Evolutionary conservation across 1,284 basidiomycete species (phyloP), one percentile per base, ranked within the genome.

Genomic region (Cutaneotrichosporon dermatis): DNA sequence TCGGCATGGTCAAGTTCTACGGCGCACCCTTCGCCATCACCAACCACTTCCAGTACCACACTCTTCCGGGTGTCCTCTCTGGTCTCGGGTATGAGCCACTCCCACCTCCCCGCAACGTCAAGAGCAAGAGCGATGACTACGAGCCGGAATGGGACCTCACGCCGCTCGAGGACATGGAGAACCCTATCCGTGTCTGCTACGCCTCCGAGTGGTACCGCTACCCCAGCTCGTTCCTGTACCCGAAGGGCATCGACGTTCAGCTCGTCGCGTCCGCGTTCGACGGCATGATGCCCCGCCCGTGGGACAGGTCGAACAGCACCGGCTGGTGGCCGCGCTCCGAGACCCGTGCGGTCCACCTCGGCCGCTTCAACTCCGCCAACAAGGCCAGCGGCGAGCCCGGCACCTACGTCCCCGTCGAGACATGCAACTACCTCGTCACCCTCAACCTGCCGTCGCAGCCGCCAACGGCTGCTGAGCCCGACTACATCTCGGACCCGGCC

Each of bases 121-220:
- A 40, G 39, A 40, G 12, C 25, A 15, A 41, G 39, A 35, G 39
- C 12, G 6, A 35, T 4, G 46, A 49, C 6, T 11, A 41, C 41
- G 75, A 76, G 13, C 83, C 83, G 16, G 82, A 83, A 59, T 83
- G 91, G 64, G 88, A 94, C 72, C 81, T 90, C 42, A 77, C 85
- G 1, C 85, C 85, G 1, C 80, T 96, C 66, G 81, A 82, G 57
- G 80, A 84, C n/a, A 84, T 93, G 66, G 84, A 86, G 7, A 64
- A 66, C 12, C 70, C 69, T 33, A 48, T 95, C 58, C 85, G 82
- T n/a, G 74, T 99, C 2, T 99, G 96, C 79, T 83, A 90, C 57
- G 92, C 88, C 39, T 91, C 94, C 72, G 95, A 99, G 77, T 99
- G 96, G 96, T 83, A 98, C 73, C 84, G 95, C 12, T 99, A 94